phyloP scores from a whole-genome alignment of 2,329 filamentous ascomycete species.

The Canariomyces notabilis region DNA sequence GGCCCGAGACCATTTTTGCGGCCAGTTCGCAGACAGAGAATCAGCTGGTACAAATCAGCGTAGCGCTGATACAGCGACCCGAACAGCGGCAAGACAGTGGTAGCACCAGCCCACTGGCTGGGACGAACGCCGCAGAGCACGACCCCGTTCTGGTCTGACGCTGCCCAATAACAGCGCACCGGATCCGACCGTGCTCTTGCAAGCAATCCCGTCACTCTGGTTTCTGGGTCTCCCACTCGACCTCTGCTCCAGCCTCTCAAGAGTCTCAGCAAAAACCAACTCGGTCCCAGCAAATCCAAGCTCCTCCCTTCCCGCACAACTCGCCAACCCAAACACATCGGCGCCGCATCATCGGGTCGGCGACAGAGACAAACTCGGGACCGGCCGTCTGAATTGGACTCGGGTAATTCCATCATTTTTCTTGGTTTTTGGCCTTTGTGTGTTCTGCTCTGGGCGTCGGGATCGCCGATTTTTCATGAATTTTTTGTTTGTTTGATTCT shows the following conservation, averaged over 20 bases:
- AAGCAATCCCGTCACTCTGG: slow-evolving; percentile 25
- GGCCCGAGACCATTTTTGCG: background rate
- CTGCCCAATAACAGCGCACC: slow-evolving; percentile 21
- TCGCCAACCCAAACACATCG: background rate
- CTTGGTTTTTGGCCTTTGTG: background rate
- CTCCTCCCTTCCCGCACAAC: background rate
- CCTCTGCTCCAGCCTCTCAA: slow-evolving; percentile 6
- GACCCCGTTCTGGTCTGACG: slow-evolving; percentile 3
- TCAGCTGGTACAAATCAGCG: background rate
- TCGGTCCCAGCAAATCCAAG: slow-evolving; percentile 2
- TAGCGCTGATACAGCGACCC: background rate
- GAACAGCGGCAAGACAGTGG: slow-evolving; percentile 13
- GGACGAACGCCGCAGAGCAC: slow-evolving; percentile 16
- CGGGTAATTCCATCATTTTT: background rate
- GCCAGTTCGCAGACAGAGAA: too few species aligned
- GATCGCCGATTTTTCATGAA: background rate
- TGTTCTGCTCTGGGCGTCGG: background rate
- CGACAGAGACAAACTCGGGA: background rate
- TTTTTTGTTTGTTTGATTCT: background rate
- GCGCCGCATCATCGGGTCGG: background rate
- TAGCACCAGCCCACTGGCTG: slow-evolving; percentile 18
- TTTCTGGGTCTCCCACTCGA: slow-evolving; percentile 21
- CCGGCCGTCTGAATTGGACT: background rate
- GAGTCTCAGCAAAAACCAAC: too few species aligned
- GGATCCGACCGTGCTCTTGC: slow-evolving; percentile 21